phyloP scores from a whole-genome alignment of 2,329 filamentous ascomycete genomes.

The Exutisphaerella laricina region DNA sequence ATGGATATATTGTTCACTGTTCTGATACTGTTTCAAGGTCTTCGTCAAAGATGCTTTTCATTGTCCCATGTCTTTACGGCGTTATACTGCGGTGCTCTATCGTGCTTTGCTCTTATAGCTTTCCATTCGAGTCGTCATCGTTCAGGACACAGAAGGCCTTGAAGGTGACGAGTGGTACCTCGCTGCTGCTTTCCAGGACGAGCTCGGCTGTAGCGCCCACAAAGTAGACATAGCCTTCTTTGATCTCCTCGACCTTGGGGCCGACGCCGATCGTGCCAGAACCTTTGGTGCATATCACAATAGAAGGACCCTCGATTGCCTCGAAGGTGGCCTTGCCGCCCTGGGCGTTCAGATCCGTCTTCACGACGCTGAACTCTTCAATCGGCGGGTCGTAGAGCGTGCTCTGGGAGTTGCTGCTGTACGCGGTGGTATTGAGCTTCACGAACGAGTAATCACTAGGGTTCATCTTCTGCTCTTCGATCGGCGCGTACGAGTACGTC shows the following conservation, averaged over 20 bases:
- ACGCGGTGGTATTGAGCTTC: slow-evolving; percentile 73
- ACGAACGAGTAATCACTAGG: slow-evolving; percentile 81
- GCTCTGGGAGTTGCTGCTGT: slow-evolving; percentile 67
- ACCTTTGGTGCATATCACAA: slow-evolving; percentile 84
- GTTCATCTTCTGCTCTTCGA: slow-evolving; percentile 88
- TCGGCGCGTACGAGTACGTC: slow-evolving; percentile 92
- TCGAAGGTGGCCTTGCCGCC: slow-evolving; percentile 86
- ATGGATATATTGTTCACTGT: background rate
- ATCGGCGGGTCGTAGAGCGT: slow-evolving; percentile 91
- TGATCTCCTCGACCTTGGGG: slow-evolving; percentile 64
- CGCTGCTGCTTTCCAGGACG: slow-evolving; percentile 62
- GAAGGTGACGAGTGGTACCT: slow-evolving; percentile 76
- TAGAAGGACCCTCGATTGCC: slow-evolving; percentile 78
- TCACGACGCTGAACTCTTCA: slow-evolving; percentile 88
- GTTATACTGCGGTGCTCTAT: background rate
- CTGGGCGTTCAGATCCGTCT: slow-evolving; percentile 63
- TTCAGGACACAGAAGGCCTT: slow-evolving; percentile 50
- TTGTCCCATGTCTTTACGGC: background rate
- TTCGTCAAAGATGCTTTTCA: background rate
- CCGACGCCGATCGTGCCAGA: slow-evolving; percentile 80
- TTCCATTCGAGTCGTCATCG: slow-evolving; percentile 14
- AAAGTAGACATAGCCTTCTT: slow-evolving; percentile 49
- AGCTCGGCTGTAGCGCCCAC: slow-evolving; percentile 84
- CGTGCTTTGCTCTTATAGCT: slow-evolving; percentile 8
- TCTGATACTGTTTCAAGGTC: background rate